Evolutionary conservation across 805 yeast species (phyloP), one percentile per base, ranked within the genome.

Genomic region (Maudiozyma pseudohumilis): DNA sequence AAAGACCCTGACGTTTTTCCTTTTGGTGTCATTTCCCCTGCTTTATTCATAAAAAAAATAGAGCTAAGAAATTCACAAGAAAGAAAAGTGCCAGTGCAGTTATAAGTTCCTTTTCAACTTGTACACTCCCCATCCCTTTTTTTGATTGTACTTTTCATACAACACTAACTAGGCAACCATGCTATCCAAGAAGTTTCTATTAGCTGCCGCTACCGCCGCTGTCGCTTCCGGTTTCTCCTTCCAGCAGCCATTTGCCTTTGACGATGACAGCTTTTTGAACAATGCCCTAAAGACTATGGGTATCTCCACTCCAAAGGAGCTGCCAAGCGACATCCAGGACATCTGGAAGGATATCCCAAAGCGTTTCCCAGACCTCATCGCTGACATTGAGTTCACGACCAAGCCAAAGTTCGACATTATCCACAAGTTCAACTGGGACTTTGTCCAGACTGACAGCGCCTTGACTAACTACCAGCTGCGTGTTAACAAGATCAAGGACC

Each of bases 291-390:
- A 64, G 29, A 69, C 70, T 22, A 55, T 76, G 48, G 40, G 40
- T 12, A 32, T 36, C 13, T 26, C 32, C 12, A 19, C 23, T 17
- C 29, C 41, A 11, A 46, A 44, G 6, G 43, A 46, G 11, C 39
- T 69, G 21, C 64, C 80, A 13, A 53, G 61, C 4, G 75, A 70
- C 10, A 58, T 78, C 35, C 69, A 72, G 52, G 42, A 55, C 19
- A 52, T 71, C 23, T 80, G 88, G 88, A 51, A 70, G 20, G 86
- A 80, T 29, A 72, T 80, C 76, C 63, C 79, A 27, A 40, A 67
- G 49, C 59, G 64, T 35, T 80, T 71, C 60, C 88, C 88, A 18
- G 62, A 68, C n/a, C 65, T 75, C 19, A 58, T 76, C 15, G 49
- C 65, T 17, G 60, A 65, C 32, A 59, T 81, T 64, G 66, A 66